Evolutionary conservation across 768 basidiomycete species (phyloP).

Genomic region (Agrocybe chaxingu): DNA sequence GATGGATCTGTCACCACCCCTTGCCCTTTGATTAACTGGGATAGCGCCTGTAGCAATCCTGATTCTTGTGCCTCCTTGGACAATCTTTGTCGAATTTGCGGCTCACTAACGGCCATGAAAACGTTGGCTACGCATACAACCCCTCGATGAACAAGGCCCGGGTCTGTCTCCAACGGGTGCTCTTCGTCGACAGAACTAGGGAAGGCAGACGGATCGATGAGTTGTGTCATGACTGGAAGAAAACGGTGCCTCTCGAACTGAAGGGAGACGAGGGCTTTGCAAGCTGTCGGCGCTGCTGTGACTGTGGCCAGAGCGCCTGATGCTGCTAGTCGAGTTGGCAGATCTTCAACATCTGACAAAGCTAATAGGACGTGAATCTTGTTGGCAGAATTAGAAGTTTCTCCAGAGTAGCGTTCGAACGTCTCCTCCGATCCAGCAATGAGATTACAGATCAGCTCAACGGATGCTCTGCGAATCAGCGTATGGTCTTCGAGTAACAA

Average conservation of each 20-base stretch:
- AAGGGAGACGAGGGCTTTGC: conserved; percentile 57
- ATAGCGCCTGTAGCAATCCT: conserved; percentile 54
- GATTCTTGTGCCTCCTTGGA: conserved; percentile 47
- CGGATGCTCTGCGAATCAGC: conserved; percentile 82
- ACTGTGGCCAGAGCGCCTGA: conserved; percentile 86
- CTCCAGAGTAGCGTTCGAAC: conserved; percentile 69
- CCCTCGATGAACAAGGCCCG: conserved; percentile 75
- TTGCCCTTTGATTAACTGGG: conserved; percentile 14
- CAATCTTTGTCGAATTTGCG: conserved; percentile 37
- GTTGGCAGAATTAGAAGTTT: conserved; percentile 38
- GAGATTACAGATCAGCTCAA: conserved; percentile 91
- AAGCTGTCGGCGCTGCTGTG: conserved; percentile 58
- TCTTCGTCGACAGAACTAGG: conserved; percentile 30
- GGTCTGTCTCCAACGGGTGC: conserved; percentile 37
- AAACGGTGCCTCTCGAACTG: conserved; percentile 64
- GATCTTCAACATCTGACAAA: conserved; percentile 82
- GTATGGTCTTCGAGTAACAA: conserved; percentile 79
- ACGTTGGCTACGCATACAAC: conserved; percentile 74
- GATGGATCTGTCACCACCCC: conserved; percentile 15
- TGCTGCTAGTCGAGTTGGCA: conserved; percentile 83
- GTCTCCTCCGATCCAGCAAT: conserved; percentile 71
- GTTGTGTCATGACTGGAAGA: conserved; percentile 61
- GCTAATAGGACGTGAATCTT: conserved; percentile 83
- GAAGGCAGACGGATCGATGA: conserved; percentile 57
- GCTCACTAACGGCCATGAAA: conserved; percentile 40